Conservation (phyloP, 2,329 filamentous ascomycete genomes). For the Fusarium penzigii region DNA sequence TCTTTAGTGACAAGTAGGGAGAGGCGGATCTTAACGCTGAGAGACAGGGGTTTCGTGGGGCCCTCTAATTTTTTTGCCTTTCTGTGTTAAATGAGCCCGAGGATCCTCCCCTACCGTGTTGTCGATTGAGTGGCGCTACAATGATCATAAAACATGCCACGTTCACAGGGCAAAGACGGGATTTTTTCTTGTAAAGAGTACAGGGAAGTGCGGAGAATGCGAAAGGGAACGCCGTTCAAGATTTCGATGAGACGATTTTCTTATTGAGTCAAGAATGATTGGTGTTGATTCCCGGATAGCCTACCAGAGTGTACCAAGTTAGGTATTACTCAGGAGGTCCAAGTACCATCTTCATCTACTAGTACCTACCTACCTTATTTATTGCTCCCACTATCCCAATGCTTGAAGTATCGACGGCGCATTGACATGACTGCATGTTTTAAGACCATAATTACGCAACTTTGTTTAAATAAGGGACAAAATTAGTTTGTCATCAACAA, state of each 20-base stretch:
- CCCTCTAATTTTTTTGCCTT: conserved; percentile 1
- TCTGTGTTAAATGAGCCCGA: conserved; percentile 30
- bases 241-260: conserved; percentile 3
- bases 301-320: background rate
- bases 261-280: background rate
- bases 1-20: conserved; percentile 6
- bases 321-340: too few species aligned
- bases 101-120: conserved; percentile 30
- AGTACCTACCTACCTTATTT: too few species aligned
- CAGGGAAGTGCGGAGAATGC: background rate
- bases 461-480: too few species aligned
- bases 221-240: background rate
- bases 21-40: conserved; percentile 13
- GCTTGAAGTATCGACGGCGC: too few species aligned
- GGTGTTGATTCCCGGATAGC: background rate
- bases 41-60: conserved; percentile 21
- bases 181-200: background rate
- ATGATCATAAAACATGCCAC: conserved; percentile 31
- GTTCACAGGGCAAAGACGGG: conserved; percentile 2
- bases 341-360: too few species aligned
- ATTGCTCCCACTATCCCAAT: too few species aligned
- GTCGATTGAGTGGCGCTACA: conserved; percentile 29
- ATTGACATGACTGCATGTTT: too few species aligned
- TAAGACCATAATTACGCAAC: too few species aligned
- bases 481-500: too few species aligned